Evolutionary conservation across 1,284 basidiomycete species (phyloP), one percentile per base, ranked within the genome.

Genomic region (Stygiomarasmius scandens): DNA sequence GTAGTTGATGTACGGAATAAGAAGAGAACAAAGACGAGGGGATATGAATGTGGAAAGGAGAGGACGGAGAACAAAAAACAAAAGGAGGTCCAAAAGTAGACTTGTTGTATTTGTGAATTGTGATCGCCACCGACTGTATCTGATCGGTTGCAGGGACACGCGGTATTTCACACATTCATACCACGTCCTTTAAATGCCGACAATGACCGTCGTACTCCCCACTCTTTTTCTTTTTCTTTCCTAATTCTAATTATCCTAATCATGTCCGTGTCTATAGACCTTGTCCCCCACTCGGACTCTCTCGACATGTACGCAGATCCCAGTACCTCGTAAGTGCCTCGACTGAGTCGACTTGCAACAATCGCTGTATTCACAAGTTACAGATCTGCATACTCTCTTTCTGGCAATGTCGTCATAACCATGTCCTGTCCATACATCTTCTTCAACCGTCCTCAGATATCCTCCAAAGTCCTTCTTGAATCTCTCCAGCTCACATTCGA

Each of bases 361-460:
- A 32, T 32, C 48, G 55, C 22, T 24, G n/a, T n/a, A n/a, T n/a
- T n/a, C n/a, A n/a, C 12, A 20, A n/a, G 11, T 32, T 50, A 51
- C 62, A 91, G 90, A 60, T 83, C 85, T 55, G 84, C 86, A 1
- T 93, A 90, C 69, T 91, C 91, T 12, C 77, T 93, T 54, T 89
- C 90, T 14, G 90, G 91, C 8, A 80, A 90, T 69, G 75, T 93
- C 20, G 74, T 80, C 19, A 74, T 93, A 48, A 77, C 83, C 0
- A 64, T 91, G 46, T 52, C 54, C 32, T 70, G 77, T 11, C 76
- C 86, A 2, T 74, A 68, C 56, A 82, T 80, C 23, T 65, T 83
- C 49, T 83, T 87, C 61, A 77, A 77, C 58, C 76, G 75, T 58
- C 76, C 77, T 56, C 76, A 70, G n/a, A n/a, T n/a, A 78, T 32